A percentile compares a stretch with the other conserved stretches of the same genome.
phyloP scores from a whole-genome alignment of 805 yeast species.

The Barnettozyma vustinii region DNA sequence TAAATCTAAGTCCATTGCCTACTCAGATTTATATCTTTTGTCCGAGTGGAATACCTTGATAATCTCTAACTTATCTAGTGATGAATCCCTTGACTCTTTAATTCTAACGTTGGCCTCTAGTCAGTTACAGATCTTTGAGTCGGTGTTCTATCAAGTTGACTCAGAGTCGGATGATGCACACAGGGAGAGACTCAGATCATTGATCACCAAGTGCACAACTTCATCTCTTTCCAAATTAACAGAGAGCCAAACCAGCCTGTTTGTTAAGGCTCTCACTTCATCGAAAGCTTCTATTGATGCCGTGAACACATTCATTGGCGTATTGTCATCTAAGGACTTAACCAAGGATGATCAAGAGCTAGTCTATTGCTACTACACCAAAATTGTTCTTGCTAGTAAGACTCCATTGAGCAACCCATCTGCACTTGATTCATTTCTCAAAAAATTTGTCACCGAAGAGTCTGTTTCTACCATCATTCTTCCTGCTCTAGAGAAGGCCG shows the following conservation, averaged over 20 bases:
- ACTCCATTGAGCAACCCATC: conserved; percentile 32
- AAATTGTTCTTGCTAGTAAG: conserved; percentile 43
- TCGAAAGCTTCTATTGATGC: conserved; percentile 31
- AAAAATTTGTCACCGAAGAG: conserved; percentile 35
- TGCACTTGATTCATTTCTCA: conserved; percentile 41
- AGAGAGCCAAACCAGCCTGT: conserved; percentile 11
- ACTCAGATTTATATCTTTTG: conserved; percentile 50
- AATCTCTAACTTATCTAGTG: conserved; percentile 27
- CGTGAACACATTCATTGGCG: conserved; percentile 31
- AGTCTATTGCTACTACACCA: conserved; percentile 27
- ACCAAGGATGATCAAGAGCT: conserved; percentile 21
- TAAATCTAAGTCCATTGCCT: conserved; percentile 38
- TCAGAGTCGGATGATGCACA: conserved; percentile 31
- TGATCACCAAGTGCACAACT: conserved; percentile 28
- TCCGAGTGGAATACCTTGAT: conserved; percentile 48
- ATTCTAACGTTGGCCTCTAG: conserved; percentile 30
- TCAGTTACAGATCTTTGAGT: conserved; percentile 27
- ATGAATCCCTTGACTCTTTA: conserved; percentile 24
- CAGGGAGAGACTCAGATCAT: conserved; percentile 32
- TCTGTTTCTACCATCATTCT: conserved; percentile 36
- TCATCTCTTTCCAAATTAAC: conserved; percentile 23
- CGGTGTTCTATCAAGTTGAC: conserved; percentile 13
- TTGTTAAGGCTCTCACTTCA: conserved; percentile 12
- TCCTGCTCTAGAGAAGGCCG: conserved; percentile 67
- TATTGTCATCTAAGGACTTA: conserved; percentile 26